A percentile compares a stretch with the other conserved stretches of the same genome.
phyloP scores from a whole-genome alignment of 192 early-diverging fungal species.

The Cladochytrium replicatum region DNA sequence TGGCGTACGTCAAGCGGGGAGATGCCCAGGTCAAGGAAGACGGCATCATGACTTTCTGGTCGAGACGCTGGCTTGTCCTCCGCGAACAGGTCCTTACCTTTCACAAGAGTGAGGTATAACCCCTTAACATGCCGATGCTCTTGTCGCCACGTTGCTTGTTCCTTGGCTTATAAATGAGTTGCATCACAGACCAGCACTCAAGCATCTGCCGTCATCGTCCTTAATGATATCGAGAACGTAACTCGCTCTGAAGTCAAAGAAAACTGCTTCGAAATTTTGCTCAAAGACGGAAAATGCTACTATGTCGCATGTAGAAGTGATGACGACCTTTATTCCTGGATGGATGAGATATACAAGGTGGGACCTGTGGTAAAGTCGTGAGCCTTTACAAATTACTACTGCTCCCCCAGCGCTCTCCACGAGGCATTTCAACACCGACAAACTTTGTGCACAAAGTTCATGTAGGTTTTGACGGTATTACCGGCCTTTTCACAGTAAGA shows the following conservation, averaged over 20 bases:
- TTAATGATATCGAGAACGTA: conserved; percentile 5
- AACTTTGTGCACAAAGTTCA: conserved; percentile 84
- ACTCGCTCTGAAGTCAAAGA: conserved; percentile 8
- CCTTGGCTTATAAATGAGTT: too few relatives aligned
- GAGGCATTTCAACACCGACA: conserved; percentile 71
- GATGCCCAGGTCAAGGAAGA: conserved; percentile 73
- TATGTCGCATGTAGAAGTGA: conserved; percentile 16
- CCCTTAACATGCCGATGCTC: too few relatives aligned
- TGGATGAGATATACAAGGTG: conserved; percentile 14
- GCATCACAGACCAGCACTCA: too few relatives aligned
- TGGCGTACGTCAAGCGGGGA: conserved; percentile 55
- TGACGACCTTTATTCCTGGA: conserved; percentile 14
- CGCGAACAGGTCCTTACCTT: conserved; percentile 70
- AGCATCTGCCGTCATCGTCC: background rate
- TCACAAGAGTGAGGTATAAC: conserved; percentile 78
- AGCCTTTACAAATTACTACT: too few relatives aligned
- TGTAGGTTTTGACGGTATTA: conserved; percentile 41
- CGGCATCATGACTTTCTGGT: conserved; percentile 73
- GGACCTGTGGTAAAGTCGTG: too few relatives aligned
- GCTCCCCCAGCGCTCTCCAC: conserved; percentile 58
- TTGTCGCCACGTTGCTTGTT: background rate
- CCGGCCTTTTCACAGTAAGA: conserved; percentile 37
- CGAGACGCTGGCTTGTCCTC: conserved; percentile 66
- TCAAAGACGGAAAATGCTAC: conserved; percentile 10
- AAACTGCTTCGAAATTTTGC: conserved; percentile 11